A percentile compares a stretch with the other conserved stretches of the same genome.
phyloP scores from a whole-genome alignment of 148 eudicot genomes.

The Euryodendron excelsum region DNA sequence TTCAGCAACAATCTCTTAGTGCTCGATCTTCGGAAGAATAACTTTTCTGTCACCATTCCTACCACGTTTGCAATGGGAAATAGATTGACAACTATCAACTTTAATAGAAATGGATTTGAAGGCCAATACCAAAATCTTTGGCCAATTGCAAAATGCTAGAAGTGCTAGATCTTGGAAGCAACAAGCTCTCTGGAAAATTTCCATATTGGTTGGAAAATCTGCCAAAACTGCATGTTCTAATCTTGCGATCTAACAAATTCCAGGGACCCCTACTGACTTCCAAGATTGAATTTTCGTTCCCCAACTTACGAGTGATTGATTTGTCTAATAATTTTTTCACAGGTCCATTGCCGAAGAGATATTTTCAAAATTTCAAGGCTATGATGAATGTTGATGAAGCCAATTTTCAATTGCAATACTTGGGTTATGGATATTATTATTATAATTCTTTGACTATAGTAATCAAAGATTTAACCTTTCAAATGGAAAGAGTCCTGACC shows the following conservation, averaged over 20 bases:
- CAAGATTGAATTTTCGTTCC: background rate
- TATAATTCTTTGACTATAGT: too few relatives aligned
- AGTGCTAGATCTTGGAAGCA: too few relatives aligned
- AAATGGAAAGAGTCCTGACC: background rate
- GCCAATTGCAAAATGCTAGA: too few relatives aligned
- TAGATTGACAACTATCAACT: background rate
- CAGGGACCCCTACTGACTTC: background rate
- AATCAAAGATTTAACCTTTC: background rate
- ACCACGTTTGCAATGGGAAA: background rate
- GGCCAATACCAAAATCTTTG: background rate
- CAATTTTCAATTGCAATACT: background rate
- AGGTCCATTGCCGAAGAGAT: too few relatives aligned
- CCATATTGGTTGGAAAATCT: too few relatives aligned
- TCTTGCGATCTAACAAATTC: background rate
- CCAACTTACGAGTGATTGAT: background rate
- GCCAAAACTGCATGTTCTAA: background rate
- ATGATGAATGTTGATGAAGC: background rate
- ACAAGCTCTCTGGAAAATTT: too few relatives aligned
- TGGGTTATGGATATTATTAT: background rate
- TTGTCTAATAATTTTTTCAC: too few relatives aligned
- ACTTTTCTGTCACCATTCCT: background rate
- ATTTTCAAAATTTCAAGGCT: too few relatives aligned
- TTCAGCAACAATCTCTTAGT: background rate
- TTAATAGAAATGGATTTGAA: background rate
- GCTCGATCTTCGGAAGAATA: background rate